Conservation (phyloP, 768 basidiomycete genomes). For the Podaxis pistillaris region DNA sequence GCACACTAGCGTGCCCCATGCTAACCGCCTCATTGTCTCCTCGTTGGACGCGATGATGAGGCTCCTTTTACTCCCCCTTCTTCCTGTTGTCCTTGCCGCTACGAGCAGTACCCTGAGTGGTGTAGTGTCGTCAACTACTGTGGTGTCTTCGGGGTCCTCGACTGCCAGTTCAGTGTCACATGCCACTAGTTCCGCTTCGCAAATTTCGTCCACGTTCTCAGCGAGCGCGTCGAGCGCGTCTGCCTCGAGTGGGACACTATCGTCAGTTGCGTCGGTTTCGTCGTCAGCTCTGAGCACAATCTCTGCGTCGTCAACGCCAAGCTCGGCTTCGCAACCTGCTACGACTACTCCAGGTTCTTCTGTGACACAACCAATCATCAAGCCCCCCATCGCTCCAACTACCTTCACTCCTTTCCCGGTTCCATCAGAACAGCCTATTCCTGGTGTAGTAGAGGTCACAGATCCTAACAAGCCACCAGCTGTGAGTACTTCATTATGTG, state of each 20-base stretch:
- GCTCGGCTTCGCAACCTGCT: not conserved
- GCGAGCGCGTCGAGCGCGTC: not conserved
- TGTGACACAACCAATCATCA: slow-evolving; percentile 11
- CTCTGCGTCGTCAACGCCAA: not conserved
- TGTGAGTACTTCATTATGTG: slow-evolving; percentile 27
- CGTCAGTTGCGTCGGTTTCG: not conserved
- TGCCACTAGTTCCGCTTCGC: not conserved
- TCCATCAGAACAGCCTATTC: slow-evolving; percentile 48
- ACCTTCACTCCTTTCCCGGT: slow-evolving; percentile 61
- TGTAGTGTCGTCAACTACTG: not conserved
- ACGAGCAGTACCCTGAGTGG: slow-evolving; percentile 1
- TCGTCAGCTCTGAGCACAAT: not conserved
- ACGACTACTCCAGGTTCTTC: slow-evolving; percentile 6
- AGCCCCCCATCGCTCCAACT: slow-evolving; percentile 16
- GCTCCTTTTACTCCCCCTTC: slow-evolving; percentile 6
- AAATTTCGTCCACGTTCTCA: not conserved
- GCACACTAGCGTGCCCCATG: not conserved
- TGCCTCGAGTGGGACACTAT: not conserved
- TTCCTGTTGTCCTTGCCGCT: slow-evolving; percentile 7
- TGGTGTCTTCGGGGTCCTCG: not conserved
- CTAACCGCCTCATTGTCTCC: not conserved
- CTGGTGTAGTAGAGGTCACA: slow-evolving; percentile 15
- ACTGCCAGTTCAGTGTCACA: not conserved
- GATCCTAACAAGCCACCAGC: slow-evolving; percentile 47
- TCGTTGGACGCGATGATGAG: slow-evolving; percentile 7